Percentiles rank a stretch among this genome's conserved stretches.
phyloP scores from a whole-genome alignment of 2,329 filamentous ascomycete species.

The Beauveria caledonica region DNA sequence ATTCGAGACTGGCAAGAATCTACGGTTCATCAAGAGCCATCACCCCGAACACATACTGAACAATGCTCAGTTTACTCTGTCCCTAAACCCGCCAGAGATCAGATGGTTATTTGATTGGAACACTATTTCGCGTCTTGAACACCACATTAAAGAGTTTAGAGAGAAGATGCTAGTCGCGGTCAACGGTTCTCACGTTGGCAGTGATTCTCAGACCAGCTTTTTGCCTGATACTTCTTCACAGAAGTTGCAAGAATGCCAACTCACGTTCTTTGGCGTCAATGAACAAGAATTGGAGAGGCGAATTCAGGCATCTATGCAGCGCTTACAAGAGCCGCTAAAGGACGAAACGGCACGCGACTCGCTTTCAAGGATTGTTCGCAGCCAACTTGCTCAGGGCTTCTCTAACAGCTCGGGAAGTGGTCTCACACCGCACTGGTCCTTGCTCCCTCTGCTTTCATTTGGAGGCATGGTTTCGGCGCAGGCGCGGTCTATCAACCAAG shows the following conservation, averaged over 20 bases:
- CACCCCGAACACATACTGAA: slow-evolving; percentile 65
- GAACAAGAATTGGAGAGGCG: slow-evolving; percentile 38
- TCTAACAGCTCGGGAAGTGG: slow-evolving; percentile 17
- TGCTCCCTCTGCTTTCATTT: slow-evolving; percentile 64
- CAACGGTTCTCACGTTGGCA: background rate
- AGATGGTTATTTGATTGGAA: slow-evolving; percentile 67
- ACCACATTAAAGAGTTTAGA: slow-evolving; percentile 39
- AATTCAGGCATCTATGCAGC: slow-evolving; percentile 42
- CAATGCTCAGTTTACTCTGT: slow-evolving; percentile 36
- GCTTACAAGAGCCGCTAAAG: slow-evolving; percentile 28
- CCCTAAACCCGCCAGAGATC: slow-evolving; percentile 46
- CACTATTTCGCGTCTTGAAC: slow-evolving; percentile 56
- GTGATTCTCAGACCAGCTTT: background rate
- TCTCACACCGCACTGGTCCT: slow-evolving; percentile 47
- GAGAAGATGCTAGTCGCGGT: slow-evolving; percentile 20
- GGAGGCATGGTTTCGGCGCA: slow-evolving; percentile 66
- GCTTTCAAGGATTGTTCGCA: slow-evolving; percentile 32
- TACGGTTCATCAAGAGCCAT: slow-evolving; percentile 62
- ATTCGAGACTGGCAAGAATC: slow-evolving; percentile 72
- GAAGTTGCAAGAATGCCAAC: background rate
- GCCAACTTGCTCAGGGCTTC: slow-evolving; percentile 26
- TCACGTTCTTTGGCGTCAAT: slow-evolving; percentile 42
- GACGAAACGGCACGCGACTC: slow-evolving; percentile 23
- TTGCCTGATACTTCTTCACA: too few species aligned
- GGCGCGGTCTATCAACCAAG: slow-evolving; percentile 66